Evolutionary conservation across 768 basidiomycete genomes (phyloP).

Genomic region (Russula sp.): DNA sequence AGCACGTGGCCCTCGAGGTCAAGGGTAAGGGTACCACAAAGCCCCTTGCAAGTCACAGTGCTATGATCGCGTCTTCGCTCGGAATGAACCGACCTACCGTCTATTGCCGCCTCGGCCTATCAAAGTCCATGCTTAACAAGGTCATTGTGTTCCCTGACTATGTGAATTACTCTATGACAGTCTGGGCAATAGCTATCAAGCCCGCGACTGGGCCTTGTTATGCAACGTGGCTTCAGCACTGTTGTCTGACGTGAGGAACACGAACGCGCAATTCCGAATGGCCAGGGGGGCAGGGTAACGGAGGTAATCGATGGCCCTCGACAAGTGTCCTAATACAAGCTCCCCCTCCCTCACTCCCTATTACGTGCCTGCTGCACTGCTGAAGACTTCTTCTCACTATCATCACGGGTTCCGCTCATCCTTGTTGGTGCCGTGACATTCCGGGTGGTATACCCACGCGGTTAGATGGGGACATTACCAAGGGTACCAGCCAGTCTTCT

Average conservation of each 20-base stretch:
- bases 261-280: neutral
- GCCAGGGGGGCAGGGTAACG: neutral
- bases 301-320: neutral
- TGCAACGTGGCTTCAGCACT: constrained; percentile 5
- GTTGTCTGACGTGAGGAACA: neutral
- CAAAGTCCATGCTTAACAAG: neutral
- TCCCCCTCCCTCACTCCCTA: neutral
- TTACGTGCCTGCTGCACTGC: neutral
- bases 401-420: neutral
- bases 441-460: neutral
- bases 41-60: neutral
- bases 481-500: neutral
- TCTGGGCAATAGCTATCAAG: neutral
- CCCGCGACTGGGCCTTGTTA: neutral
- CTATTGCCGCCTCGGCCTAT: neutral
- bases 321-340: neutral
- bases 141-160: neutral
- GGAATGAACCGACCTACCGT: neutral
- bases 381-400: neutral
- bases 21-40: constrained; percentile 2
- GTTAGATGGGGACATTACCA: neutral
- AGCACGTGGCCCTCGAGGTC: neutral
- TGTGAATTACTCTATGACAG: neutral
- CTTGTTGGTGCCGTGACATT: neutral
- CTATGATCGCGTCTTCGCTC: neutral